A percentile compares a stretch with the other conserved stretches of the same genome.
These are phyloP conservation scores for Pichia sp. DNA, from an alignment of 1,139 yeast genomes.

Conservation along the genomic window DNA sequence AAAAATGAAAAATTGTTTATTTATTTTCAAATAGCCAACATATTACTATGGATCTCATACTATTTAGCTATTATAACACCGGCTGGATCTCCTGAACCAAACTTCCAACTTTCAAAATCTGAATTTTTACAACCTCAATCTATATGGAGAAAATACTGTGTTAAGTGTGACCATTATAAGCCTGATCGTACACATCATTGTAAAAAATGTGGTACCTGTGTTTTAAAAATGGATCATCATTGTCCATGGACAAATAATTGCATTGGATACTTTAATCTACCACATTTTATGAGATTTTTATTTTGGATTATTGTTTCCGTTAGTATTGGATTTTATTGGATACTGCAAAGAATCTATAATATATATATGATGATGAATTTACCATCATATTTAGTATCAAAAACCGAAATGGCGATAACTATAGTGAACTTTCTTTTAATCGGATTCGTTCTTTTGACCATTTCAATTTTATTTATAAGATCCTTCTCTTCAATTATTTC, in stretches of 20 bases:
- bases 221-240: constrained; percentile 80
- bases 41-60: constrained; percentile 70
- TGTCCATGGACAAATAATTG: constrained; percentile 84
- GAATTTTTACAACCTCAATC: constrained; percentile 16
- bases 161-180: constrained; percentile 57
- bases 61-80: constrained; percentile 47
- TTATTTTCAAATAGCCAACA: constrained; percentile 42
- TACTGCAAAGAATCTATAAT: constrained; percentile 36
- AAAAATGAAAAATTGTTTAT: constrained; percentile 31
- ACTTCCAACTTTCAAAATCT: constrained; percentile 34
- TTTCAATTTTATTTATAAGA: constrained; percentile 53
- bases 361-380: constrained; percentile 49
- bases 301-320: constrained; percentile 60
- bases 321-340: constrained; percentile 40
- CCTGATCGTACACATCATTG: constrained; percentile 84
- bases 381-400: constrained; percentile 56
- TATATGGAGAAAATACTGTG: constrained; percentile 55
- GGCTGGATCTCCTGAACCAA: constrained; percentile 55
- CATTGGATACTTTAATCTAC: constrained; percentile 72
- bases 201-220: constrained; percentile 54
- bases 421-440: constrained; percentile 52
- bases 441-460: constrained; percentile 51
- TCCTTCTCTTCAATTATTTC: constrained; percentile 50
- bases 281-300: constrained; percentile 78
- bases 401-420: constrained; percentile 49